Base-by-base conservation (phyloP, 169 alveolate species). In the Babesia caballi region DNA sequence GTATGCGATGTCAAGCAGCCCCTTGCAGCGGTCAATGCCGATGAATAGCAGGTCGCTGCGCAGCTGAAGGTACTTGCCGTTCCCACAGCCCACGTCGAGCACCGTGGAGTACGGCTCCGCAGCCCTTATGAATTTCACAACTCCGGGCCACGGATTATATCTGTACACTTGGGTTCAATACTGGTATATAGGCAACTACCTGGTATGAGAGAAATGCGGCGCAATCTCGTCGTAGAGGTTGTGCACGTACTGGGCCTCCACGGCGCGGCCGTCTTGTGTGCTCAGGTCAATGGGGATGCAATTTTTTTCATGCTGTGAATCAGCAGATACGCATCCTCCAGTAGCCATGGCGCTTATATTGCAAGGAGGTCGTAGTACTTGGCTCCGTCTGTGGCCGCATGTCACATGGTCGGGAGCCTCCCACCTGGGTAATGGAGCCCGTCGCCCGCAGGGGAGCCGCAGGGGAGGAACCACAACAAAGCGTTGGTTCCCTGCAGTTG, bases 21-120 rank as follows among this genome's bases (percentile, higher is more conserved):
- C 90, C 5, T 65, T 77, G 66, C 97, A 91, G 44, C 95, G 81
- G 71, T 96, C 99, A 3, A 95, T 89, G 30, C 98, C 99, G 36
- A 95, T 77, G 61, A 87, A 91, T 35, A 70, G 74, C 41, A 67
- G 51, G 42, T 84, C 85, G 9, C 53, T 47, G 76, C 71, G 70
- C 84, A 85, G 72, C 82, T 84, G 82, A 41, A 96, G 88, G 84
- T 97, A 95, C 83, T 97, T 97, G 8, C 99, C 99, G 85, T 96
- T 97, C 50, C 99, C 99, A 81, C 99, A 97, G 4, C 99, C 99
- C 5, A 95, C 95, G 83, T 97, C 99, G 15, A 92, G 71, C 47
- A 95, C 95, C 6, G 94, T 69, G 6, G 97, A 90, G 52, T 93
- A 94, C 27, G 91, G 85, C 32, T 92, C 93, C 58, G 92, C 83